phyloP scores from a whole-genome alignment of 805 yeast species.

The Metschnikowia continentalis region DNA sequence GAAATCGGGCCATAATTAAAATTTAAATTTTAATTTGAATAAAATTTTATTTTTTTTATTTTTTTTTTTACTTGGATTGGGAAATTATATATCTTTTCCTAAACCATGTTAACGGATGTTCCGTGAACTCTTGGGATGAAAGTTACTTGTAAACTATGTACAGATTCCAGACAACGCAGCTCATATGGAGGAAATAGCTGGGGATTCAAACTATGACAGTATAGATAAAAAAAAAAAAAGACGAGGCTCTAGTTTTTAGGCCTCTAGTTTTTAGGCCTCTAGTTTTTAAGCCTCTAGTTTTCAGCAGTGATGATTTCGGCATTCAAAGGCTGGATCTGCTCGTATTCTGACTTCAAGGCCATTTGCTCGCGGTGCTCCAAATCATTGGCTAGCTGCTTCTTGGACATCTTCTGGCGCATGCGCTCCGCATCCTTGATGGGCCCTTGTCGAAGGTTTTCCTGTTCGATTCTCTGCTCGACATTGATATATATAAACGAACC shows the following conservation, averaged over 20 bases:
- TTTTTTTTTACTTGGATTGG: no score
- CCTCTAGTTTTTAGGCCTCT: conserved; percentile 21
- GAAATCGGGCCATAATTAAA: no score
- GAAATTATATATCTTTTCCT: no score
- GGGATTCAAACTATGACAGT: no score
- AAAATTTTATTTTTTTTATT: no score
- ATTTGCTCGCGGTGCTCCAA: conserved; percentile 65
- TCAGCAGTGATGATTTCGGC: conserved; percentile 34
- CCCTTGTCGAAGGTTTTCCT: conserved; percentile 71
- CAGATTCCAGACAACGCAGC: not conserved
- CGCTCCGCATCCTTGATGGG: conserved; percentile 80
- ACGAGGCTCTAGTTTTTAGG: no score
- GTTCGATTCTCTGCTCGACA: conserved; percentile 62
- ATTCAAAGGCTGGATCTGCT: conserved; percentile 56
- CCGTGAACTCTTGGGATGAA: no score
- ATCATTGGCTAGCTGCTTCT: conserved; percentile 50
- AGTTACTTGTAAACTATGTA: not conserved
- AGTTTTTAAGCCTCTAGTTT: no score
- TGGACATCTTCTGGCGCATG: conserved; percentile 38
- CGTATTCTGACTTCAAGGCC: conserved; percentile 53
- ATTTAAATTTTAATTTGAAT: no score
- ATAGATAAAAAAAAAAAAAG: no score
- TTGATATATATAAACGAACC: conserved; percentile 67
- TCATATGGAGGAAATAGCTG: no score
- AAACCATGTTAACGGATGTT: no score